Evolutionary conservation across 495 filamentous ascomycete species (phyloP).

Genomic region (Copromyces sp.): DNA sequence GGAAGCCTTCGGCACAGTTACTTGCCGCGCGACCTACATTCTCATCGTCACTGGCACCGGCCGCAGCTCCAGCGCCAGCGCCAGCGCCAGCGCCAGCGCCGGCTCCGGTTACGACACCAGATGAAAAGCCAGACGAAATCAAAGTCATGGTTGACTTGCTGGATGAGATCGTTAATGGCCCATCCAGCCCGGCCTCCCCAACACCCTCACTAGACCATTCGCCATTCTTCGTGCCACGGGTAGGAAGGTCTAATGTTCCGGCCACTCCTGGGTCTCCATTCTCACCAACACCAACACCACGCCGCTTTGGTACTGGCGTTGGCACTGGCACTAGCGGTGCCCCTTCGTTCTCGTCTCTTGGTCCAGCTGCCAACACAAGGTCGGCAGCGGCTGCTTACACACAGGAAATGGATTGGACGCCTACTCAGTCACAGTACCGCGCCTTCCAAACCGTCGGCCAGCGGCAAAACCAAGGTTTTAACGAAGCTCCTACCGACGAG

Average conservation of each 20-base stretch:
- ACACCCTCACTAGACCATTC: slow-evolving; percentile 20
- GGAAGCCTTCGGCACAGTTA: background rate
- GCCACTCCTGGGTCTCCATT: background rate
- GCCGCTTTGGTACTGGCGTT: background rate
- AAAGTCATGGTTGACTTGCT: slow-evolving; percentile 31
- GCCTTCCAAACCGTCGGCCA: slow-evolving; percentile 37
- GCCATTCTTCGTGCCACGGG: background rate
- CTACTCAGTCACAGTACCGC: slow-evolving; percentile 44
- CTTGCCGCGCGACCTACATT: background rate
- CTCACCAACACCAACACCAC: background rate
- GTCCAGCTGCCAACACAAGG: background rate
- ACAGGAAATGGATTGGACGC: slow-evolving; percentile 76
- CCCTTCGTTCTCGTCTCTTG: background rate
- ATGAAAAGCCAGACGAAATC: slow-evolving; percentile 8
- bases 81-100: background rate
- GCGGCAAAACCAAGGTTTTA: slow-evolving; percentile 44
- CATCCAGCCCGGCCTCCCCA: slow-evolving; percentile 28
- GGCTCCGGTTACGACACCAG: background rate
- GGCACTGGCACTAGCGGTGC: background rate
- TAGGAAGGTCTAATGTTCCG: background rate
- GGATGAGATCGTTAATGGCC: slow-evolving; percentile 30
- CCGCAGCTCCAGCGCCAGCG: background rate
- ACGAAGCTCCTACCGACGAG: slow-evolving; percentile 38
- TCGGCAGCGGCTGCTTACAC: slow-evolving; percentile 20
- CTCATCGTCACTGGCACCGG: background rate